phyloP scores from a whole-genome alignment of 768 basidiomycete species.

The Hericium rajendrae region DNA sequence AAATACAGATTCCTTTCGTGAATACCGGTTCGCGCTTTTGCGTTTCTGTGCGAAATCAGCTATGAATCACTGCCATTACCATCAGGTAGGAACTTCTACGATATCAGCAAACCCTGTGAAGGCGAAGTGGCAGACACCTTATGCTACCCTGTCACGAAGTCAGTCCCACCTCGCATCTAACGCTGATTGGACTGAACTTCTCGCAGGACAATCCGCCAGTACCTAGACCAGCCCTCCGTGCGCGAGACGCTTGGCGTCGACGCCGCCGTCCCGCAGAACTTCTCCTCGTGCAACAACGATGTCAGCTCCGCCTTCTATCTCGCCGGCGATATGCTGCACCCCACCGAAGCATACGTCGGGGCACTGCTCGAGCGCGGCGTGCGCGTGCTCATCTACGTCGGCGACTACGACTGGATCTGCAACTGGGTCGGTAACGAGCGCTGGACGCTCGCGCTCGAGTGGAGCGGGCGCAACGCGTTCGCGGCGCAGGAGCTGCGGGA shows the following conservation, averaged over 20 bases:
- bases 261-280: constrained; percentile 29
- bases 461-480: constrained; percentile 47
- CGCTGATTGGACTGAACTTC: neutral
- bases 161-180: neutral
- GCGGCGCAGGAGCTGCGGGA: constrained; percentile 30
- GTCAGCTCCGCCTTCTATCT: constrained; percentile 41
- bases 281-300: constrained; percentile 26
- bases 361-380: constrained; percentile 47
- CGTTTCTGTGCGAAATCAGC: constrained; percentile 19
- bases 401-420: constrained; percentile 46
- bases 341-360: constrained; percentile 32
- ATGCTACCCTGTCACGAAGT: constrained; percentile 53
- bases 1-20: neutral
- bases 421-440: constrained; percentile 58
- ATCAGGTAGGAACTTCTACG: constrained; percentile 45
- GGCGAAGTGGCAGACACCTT: constrained; percentile 36
- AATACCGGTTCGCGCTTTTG: constrained; percentile 18
- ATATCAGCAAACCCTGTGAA: constrained; percentile 55
- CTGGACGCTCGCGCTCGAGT: constrained; percentile 51
- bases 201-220: constrained; percentile 44
- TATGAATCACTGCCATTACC: constrained; percentile 17
- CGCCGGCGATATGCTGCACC: constrained; percentile 30
- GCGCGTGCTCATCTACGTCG: constrained; percentile 45
- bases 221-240: constrained; percentile 49
- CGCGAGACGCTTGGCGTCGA: constrained; percentile 57